Evolutionary conservation across 805 yeast species (phyloP).

Genomic region (Myxozyma nipponensis): DNA sequence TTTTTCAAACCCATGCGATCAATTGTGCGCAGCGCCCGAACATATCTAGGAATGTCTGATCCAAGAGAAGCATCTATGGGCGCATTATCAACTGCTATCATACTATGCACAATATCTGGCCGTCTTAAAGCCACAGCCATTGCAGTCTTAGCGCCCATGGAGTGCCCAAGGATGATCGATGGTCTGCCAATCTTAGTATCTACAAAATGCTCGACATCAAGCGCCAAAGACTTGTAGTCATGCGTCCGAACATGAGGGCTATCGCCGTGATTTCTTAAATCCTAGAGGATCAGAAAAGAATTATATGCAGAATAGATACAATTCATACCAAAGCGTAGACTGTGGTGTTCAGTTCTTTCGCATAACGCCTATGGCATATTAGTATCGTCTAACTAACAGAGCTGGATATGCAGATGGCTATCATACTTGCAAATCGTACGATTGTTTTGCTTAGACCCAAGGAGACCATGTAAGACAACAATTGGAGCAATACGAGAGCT

Average conservation of each 20-base stretch:
- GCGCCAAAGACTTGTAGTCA: slow-evolving; percentile 76
- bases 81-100: slow-evolving; percentile 84
- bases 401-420: slow-evolving; percentile 44
- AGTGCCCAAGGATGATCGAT: slow-evolving; percentile 42
- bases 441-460: slow-evolving; percentile 80
- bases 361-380: slow-evolving; percentile 30
- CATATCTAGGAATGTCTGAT: slow-evolving; percentile 62
- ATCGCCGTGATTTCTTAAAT: slow-evolving; percentile 87
- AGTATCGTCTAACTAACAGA: slow-evolving; percentile 6
- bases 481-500: slow-evolving; percentile 48
- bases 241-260: slow-evolving; percentile 73
- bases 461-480: slow-evolving; percentile 79
- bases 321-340: slow-evolving; percentile 36
- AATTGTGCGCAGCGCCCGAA: slow-evolving; percentile 58
- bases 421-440: slow-evolving; percentile 68
- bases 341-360: slow-evolving; percentile 36
- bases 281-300: slow-evolving; percentile 36
- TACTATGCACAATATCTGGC: slow-evolving; percentile 57
- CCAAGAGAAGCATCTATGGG: slow-evolving; percentile 65
- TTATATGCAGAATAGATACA: background rate
- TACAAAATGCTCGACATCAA: slow-evolving; percentile 78
- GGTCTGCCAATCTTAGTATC: slow-evolving; percentile 40
- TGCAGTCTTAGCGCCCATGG: slow-evolving; percentile 83
- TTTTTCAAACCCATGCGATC: slow-evolving; percentile 45
- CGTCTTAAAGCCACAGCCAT: slow-evolving; percentile 74